A percentile compares a stretch with the other conserved stretches of the same genome.
These are phyloP conservation scores for Monosporascus sp. DNA, from an alignment of 2,329 filamentous ascomycete genomes.

Conservation along the genomic window DNA sequence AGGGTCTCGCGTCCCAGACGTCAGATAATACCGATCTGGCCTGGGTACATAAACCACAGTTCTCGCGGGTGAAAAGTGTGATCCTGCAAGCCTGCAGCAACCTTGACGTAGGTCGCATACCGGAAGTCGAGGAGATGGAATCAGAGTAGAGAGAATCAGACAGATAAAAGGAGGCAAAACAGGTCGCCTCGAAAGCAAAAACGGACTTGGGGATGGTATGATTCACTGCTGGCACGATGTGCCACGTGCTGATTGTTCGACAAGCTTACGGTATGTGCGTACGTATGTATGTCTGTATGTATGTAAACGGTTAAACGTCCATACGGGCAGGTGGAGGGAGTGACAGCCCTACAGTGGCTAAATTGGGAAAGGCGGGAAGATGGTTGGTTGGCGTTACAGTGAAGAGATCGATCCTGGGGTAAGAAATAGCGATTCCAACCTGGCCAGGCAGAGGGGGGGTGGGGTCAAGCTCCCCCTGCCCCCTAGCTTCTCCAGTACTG, in stretches of 20 bases:
- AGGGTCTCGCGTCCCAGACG: constrained; percentile 63
- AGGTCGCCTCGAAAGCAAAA: too few species aligned
- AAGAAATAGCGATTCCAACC: neutral
- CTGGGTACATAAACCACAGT: constrained; percentile 66
- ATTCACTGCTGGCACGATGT: neutral
- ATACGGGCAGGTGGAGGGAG: too few species aligned
- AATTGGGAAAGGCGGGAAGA: too few species aligned
- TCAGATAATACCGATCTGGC: constrained; percentile 64
- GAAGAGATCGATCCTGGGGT: too few species aligned
- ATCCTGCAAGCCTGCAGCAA: constrained; percentile 57
- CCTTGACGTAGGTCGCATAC: constrained; percentile 48
- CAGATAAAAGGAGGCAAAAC: neutral
- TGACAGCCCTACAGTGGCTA: too few species aligned
- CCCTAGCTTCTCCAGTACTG: neutral
- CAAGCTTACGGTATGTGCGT: neutral
- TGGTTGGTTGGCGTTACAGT: too few species aligned
- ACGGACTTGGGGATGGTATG: neutral
- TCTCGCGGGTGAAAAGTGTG: constrained; percentile 69
- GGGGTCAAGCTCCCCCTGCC: too few species aligned
- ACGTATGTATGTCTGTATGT: too few species aligned
- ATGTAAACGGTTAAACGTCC: neutral
- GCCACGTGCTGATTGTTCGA: neutral
- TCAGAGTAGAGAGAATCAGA: neutral
- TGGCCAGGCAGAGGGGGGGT: too few species aligned
- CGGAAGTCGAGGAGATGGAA: neutral